Evolutionary conservation across 2,329 filamentous ascomycete species (phyloP).

Genomic region (Pezicula rhizophila): DNA sequence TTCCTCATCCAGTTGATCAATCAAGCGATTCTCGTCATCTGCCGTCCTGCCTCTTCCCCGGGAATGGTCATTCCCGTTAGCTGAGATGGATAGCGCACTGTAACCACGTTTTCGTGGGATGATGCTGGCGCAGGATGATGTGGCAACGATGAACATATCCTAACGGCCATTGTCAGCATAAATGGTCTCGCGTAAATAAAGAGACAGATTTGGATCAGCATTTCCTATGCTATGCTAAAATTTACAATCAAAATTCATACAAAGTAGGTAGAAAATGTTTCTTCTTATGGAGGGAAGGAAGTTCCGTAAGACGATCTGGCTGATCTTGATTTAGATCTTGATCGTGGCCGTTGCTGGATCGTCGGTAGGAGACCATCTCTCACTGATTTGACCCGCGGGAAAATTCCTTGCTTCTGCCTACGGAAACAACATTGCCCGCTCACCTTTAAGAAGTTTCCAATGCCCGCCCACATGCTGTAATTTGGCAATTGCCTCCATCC

Average conservation of each 20-base stretch:
- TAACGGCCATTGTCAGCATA: constrained; percentile 25
- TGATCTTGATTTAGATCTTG: constrained; percentile 9
- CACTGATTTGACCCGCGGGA: constrained; percentile 24
- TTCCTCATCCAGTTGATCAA: constrained; percentile 94
- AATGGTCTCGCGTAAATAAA: not conserved
- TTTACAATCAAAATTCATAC: constrained; percentile 14
- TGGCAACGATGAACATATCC: constrained; percentile 62
- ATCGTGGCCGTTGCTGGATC: constrained; percentile 22
- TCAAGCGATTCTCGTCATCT: constrained; percentile 88
- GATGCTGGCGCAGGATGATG: constrained; percentile 63
- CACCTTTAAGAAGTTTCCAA: constrained; percentile 80
- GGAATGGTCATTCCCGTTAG: constrained; percentile 42
- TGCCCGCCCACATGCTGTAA: constrained; percentile 85
- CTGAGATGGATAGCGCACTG: constrained; percentile 52
- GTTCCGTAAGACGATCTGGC: constrained; percentile 22
- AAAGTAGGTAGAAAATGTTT: constrained; percentile 1
- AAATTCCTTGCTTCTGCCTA: constrained; percentile 18
- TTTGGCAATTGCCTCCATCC: constrained; percentile 96
- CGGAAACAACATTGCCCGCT: constrained; percentile 27
- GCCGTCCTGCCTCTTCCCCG: constrained; percentile 16
- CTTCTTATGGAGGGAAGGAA: constrained; percentile 17
- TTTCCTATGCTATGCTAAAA: constrained; percentile 13
- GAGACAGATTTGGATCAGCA: not conserved
- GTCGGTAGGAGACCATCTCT: constrained; percentile 27
- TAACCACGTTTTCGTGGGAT: constrained; percentile 63